Conservation (phyloP, 306 rosid genomes). For the Glycine soja region DNA sequence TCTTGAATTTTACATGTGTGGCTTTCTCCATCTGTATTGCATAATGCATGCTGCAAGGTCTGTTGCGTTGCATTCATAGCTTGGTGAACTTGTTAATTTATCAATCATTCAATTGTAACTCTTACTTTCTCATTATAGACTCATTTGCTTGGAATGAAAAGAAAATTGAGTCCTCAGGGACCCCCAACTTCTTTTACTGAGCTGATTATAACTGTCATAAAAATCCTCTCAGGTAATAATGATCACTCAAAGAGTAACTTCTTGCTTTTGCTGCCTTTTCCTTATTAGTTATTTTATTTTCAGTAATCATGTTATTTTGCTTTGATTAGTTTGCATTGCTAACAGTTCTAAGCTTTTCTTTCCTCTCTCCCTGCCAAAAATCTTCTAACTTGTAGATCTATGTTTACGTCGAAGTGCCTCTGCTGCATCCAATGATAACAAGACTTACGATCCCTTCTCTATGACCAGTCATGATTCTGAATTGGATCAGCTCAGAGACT, state of each 20-base stretch:
- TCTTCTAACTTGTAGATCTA: constrained; percentile 43
- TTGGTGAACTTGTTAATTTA: constrained; percentile 39
- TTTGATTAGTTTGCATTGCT: constrained; percentile 45
- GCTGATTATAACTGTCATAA: constrained; percentile 73
- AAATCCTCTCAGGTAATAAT: constrained; percentile 89
- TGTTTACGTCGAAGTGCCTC: constrained; percentile 44
- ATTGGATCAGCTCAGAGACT: constrained; percentile 36
- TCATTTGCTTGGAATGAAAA: constrained; percentile 90
- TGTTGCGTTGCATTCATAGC: constrained; percentile 32
- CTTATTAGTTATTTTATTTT: background rate
- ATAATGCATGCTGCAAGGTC: too few species aligned
- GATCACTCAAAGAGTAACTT: constrained; percentile 30
- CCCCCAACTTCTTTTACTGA: constrained; percentile 63
- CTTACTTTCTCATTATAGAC: constrained; percentile 59
- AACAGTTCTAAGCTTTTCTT: constrained; percentile 50
- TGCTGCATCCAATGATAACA: constrained; percentile 42
- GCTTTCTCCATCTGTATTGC: constrained; percentile 1
- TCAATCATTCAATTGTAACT: constrained; percentile 36
- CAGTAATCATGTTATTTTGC: constrained; percentile 15
- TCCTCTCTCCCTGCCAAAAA: constrained; percentile 34
- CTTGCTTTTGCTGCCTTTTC: constrained; percentile 11
- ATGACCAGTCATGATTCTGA: constrained; percentile 48
- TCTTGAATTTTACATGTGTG: constrained; percentile 21
- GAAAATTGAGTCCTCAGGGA: constrained; percentile 55
- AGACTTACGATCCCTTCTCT: constrained; percentile 27